Base-by-base conservation (phyloP, 805 yeast species). In the Lachancea kluyveri region DNA sequence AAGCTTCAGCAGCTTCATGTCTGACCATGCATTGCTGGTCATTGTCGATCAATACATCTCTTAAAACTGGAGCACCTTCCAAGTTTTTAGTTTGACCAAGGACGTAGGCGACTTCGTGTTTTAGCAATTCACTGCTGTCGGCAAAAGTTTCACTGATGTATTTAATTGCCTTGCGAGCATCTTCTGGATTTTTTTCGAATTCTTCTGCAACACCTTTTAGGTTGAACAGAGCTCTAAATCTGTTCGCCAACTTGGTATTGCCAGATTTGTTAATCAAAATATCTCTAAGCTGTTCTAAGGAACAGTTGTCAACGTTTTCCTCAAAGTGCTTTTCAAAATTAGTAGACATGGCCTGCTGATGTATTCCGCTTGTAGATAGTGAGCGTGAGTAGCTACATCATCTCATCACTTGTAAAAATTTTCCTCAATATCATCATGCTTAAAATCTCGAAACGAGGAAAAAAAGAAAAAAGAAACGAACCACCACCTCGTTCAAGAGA, bases 1-100 rank as follows among this genome's bases (percentile, higher is more conserved):
- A 68, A 25, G 97, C 98, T 62, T 92, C 99, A 6, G 98, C 98
- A 11, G 98, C 98, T 61, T 92, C 99, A 59, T 92, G 99, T 60
- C 99, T 81, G 21, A 92, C 99, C 97, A 92, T 92, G 39, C 83
- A 68, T 54, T 83, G 92, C 65, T 90, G 97, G 45, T 66, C 67
- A 15, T 55, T 51, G 56, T 79, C 77, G 29, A 63, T 60, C 48
- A 92, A 69, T 14, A 86, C 95, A 6, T 69, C 68, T 57, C 85
- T 72, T 39, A 92, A 70, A 29, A 76, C 68, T 29, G 84, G 80
- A 39, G 90, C 83, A 37, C 95, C 86, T 35, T 73, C 60, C 45
- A 77, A 54, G 63, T 88, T 88, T 56, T 83, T 79, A 28, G 96
- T 88, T 63, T 92, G 99, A 27, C 99, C 99, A 38, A 92, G 65